These are phyloP conservation scores for Marasmius fiardii DNA, from an alignment of 1,284 basidiomycete genomes.

Conservation along the genomic window DNA sequence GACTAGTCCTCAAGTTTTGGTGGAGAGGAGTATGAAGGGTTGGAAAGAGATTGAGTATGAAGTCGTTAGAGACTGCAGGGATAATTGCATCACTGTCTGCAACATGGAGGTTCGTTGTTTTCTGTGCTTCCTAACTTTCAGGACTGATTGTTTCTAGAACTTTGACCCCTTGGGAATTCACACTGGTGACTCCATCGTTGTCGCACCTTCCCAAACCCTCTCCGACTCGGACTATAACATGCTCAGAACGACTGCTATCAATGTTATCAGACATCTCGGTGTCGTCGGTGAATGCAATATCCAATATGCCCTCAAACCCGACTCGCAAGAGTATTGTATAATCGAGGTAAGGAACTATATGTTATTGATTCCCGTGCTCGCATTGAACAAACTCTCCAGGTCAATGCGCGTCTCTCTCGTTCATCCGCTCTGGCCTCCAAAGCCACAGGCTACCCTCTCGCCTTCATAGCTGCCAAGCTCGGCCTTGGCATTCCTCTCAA, in stretches of 20 bases:
- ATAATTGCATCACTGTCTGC: slow-evolving; percentile 98
- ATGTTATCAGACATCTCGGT: slow-evolving; percentile 96
- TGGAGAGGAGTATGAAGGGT: slow-evolving; percentile 99
- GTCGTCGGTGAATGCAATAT: slow-evolving; percentile 99
- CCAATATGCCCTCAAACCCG: slow-evolving; percentile 96
- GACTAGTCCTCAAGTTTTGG: slow-evolving; percentile 94
- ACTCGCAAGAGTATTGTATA: slow-evolving; percentile 95
- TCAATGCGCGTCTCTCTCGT: slow-evolving; percentile 98
- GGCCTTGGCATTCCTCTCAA: slow-evolving; percentile 96
- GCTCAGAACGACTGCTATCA: slow-evolving; percentile 97
- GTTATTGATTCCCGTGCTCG: slow-evolving; percentile 1
- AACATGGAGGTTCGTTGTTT: slow-evolving; percentile 90
- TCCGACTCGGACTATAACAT: slow-evolving; percentile 99
- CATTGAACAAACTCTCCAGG: slow-evolving; percentile 38
- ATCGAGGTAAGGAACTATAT: slow-evolving; percentile 68
- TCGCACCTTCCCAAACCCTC: slow-evolving; percentile 96
- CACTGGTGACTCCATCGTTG: slow-evolving; percentile 98
- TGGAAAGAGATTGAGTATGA: slow-evolving; percentile 99
- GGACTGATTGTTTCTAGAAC: slow-evolving; percentile 58
- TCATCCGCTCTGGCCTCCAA: slow-evolving; percentile 98
- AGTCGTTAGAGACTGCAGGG: slow-evolving; percentile 95
- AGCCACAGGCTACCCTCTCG: slow-evolving; percentile 97
- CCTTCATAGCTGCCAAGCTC: slow-evolving; percentile 98
- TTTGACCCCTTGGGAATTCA: slow-evolving; percentile 99
- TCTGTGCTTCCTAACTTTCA: neutral